Evolutionary conservation across 1,284 basidiomycete species (phyloP).

Genomic region (Apiotrichum veenhuisii): DNA sequence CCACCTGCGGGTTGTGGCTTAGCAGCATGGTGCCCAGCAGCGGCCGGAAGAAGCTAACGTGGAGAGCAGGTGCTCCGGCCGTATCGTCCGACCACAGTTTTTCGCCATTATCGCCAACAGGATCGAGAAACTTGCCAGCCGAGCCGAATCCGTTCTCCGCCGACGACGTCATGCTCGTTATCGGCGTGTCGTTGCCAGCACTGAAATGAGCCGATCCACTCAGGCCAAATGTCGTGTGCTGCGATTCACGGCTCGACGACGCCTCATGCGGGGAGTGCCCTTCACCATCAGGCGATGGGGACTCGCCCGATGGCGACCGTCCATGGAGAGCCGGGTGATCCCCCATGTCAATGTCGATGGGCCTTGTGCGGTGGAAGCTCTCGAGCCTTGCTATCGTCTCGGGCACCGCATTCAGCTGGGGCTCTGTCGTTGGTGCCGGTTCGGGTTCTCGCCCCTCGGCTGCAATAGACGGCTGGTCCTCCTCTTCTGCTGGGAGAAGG

Average conservation of each 20-base stretch:
- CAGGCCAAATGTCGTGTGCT: constrained; percentile 3
- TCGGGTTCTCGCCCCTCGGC: not conserved
- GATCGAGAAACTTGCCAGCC: not conserved
- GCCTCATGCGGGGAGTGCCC: not conserved
- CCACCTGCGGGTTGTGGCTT: constrained; percentile 70
- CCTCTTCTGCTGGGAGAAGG: constrained; percentile 6
- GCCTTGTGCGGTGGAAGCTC: not conserved
- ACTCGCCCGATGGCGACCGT: not conserved
- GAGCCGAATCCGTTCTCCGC: not conserved
- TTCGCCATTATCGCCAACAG: not conserved
- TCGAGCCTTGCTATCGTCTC: constrained; percentile 8
- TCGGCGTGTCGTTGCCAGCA: constrained; percentile 8
- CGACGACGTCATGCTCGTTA: constrained; percentile 3
- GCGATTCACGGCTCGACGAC: constrained; percentile 4
- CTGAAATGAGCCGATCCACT: not conserved
- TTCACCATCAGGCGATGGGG: not conserved
- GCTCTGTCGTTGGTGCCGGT: not conserved
- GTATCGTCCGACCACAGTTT: constrained; percentile 1
- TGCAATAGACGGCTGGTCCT: not conserved
- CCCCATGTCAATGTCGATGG: not conserved
- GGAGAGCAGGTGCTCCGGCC: constrained; percentile 56
- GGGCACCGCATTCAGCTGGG: not conserved
- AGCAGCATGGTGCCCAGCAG: constrained; percentile 84
- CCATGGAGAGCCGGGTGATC: too few species aligned
- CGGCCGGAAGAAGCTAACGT: constrained; percentile 83